Evolutionary conservation across 495 filamentous ascomycete species (phyloP), one percentile per base, ranked within the genome.

Genomic region (Oleoguttula mirabilis): DNA sequence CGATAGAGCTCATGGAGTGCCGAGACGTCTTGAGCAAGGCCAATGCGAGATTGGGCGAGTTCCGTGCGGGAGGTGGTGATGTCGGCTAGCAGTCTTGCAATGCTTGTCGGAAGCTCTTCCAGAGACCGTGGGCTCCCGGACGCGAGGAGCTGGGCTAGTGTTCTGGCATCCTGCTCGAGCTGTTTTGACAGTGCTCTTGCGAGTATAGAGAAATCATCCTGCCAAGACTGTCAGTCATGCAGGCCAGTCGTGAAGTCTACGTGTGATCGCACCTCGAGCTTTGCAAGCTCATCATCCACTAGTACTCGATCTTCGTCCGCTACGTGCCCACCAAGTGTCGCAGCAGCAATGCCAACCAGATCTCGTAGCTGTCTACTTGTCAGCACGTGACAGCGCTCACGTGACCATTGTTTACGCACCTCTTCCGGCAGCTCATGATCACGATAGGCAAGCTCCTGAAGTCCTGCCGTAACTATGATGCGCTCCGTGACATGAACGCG

Each of bases 1-100:
- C 48, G 48, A 41, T 60, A 51, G 22, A 49, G n/a, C 4, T 25
- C 15, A 32, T 47, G 49, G 14, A 52, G 43, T 1, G 7, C 5
- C 3, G 28, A 12, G 8, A 24, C 32, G 32, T 41, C 17, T 3
- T 25, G 15, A n/a, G 44, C 43, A 7, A 52, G 49, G 10, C 6
- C 27, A 11, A 48, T 19, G 5, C 48, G 41, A 7, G 21, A 28
- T 5, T 36, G 7, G 1, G 36, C 4, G 22, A 44, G 30, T 12
- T 36, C 36, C 21, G 10, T 1, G 1, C 15, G 36, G 23, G 16
- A 17, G 7, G 7, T 14, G 32, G 10, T 1, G 10, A 15, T 25
- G 14, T 23, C 3, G 5, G 1, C 27, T 21, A 41, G 28, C 19
- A 34, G 30, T 35, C 22, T 6, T 11, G 20, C 30, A 7, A 47